Evolutionary conservation across 148 eudicot species (phyloP).

Genomic region (Rhododendron kiyosumense): DNA sequence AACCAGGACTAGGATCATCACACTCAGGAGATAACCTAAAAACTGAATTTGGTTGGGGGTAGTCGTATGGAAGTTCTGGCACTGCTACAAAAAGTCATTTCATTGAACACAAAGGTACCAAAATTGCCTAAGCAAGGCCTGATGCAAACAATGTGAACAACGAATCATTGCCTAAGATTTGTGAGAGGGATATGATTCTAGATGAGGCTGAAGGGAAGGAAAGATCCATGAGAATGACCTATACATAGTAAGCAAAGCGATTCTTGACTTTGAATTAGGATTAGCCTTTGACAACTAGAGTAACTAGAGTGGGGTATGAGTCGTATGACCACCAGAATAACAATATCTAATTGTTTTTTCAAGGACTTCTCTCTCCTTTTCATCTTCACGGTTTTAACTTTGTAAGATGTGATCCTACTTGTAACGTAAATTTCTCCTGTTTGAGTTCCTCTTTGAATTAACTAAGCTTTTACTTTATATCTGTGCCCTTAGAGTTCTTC

Average conservation of each 20-base stretch:
- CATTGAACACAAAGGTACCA: neutral
- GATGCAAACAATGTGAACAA: neutral
- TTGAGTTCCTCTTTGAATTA: constrained; percentile 6
- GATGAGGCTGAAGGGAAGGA: neutral
- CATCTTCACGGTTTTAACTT: neutral
- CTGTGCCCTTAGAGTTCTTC: neutral
- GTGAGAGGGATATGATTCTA: neutral
- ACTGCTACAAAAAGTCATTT: neutral
- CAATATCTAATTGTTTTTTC: neutral
- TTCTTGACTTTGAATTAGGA: neutral
- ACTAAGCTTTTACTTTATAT: constrained; percentile 11
- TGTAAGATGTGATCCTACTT: neutral
- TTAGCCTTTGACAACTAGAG: neutral
- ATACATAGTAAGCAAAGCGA: neutral
- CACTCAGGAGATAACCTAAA: neutral
- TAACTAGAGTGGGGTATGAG: neutral
- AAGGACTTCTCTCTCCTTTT: neutral
- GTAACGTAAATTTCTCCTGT: neutral
- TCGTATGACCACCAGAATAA: neutral
- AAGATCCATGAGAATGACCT: neutral
- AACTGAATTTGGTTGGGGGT: neutral
- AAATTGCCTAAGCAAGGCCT: neutral
- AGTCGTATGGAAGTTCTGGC: neutral
- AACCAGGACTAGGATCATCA: neutral
- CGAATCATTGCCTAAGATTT: neutral